Conservation (phyloP, 768 basidiomycete species). For the Xerocomus spinulosus region DNA sequence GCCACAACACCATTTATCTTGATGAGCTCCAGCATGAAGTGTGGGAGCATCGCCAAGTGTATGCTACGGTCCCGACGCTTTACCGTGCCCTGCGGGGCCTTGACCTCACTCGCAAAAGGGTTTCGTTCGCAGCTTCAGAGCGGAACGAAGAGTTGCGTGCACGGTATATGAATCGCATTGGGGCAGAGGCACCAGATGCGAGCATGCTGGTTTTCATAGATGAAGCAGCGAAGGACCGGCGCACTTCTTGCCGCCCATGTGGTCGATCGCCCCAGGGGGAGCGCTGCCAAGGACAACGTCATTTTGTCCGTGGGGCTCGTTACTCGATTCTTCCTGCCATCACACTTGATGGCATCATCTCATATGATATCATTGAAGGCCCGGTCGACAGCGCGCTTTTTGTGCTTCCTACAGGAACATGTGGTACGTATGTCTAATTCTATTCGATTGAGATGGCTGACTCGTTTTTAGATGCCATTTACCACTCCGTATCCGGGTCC, state of each 20-base stretch:
- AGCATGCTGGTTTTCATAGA: too few relatives aligned
- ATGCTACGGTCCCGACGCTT: neutral
- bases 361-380: neutral
- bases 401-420: too few relatives aligned
- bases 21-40: neutral
- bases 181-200: too few relatives aligned
- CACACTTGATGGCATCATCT: neutral
- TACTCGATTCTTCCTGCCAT: too few relatives aligned
- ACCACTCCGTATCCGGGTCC: slow-evolving; percentile 1
- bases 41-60: neutral
- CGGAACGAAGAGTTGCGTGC: slow-evolving; percentile 3
- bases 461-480: too few relatives aligned
- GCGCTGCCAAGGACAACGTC: too few relatives aligned
- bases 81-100: too few relatives aligned
- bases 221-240: too few relatives aligned
- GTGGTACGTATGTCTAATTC: slow-evolving; percentile 2
- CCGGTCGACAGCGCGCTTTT: neutral
- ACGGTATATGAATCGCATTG: too few relatives aligned
- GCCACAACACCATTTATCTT: neutral
- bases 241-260: too few relatives aligned
- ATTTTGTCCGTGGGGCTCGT: too few relatives aligned
- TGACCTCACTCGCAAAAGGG: neutral
- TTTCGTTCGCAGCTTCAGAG: neutral
- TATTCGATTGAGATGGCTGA: slow-evolving; percentile 1
- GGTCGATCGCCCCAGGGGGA: too few relatives aligned